Base-by-base conservation (phyloP, 148 eudicot species). In the Tetragonia tetragonoides region DNA sequence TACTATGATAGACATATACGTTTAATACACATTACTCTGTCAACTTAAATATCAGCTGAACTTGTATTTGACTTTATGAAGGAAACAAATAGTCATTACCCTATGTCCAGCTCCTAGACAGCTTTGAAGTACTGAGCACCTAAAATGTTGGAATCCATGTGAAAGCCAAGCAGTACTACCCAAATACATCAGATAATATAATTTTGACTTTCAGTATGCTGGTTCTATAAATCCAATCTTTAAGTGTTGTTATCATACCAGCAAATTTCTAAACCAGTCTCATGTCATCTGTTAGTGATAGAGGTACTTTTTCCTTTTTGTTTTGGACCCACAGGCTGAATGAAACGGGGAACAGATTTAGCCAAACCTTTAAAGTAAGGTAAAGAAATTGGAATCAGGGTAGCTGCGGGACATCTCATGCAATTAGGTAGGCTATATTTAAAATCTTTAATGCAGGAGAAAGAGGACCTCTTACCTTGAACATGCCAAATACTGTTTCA, bases 401-500 rank as follows among this genome's bases (percentile, higher is more conserved):
- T 23, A 68, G 5, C 57, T n/a, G 28, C 18, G 42, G 49, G 11
- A 71, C 15, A 69, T 0, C 40, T 42, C 16, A 21, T 14, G 37
- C 21, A 39, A 38, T 51, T 53, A 53, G 20, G 24, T 63, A 53
- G 20, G 24, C 64, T 12, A 34, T 10, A 57, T 15, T 28, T 16
- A 40, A 42, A 16, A 24, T 9, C 8, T 14, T 24, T 40, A 65
- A 11, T 42, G 11, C 17, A 18, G 21, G 28, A 20, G 18, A 9
- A 76, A 54, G 60, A 51, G 38, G 41, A n/a, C n/a, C n/a, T 62
- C 89, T 81, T 75, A 96, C 99, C 98, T 91, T 93, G 78, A 96
- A 93, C 95, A 93, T 89, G 83, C 97, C 87, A 84, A 93, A 96
- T 44, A 96, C 97, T 21, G 98, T 92, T 79, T 91, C 95, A 42